Conservation (phyloP, 192 early-diverging fungal species). For the Linnemannia hyalina region DNA sequence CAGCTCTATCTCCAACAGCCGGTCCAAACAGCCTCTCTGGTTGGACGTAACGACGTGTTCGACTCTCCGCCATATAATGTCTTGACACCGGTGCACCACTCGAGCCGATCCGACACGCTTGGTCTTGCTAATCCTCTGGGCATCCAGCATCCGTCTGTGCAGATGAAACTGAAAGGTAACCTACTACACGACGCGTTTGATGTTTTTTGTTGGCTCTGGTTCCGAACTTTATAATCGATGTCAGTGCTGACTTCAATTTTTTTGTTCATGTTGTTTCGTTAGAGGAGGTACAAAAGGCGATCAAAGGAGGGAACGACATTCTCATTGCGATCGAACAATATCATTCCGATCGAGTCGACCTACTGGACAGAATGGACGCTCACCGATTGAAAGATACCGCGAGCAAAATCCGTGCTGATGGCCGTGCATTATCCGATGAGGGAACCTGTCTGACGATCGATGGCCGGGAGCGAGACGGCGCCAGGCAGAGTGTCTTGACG, state of each 20-base stretch:
- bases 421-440: not conserved
- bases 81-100: not conserved
- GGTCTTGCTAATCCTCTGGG: not conserved
- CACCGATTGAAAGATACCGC: not conserved
- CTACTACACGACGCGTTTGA: not conserved
- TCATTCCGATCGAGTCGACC: not conserved
- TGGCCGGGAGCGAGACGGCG: not conserved
- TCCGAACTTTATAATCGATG: not conserved
- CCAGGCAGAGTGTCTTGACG: not conserved
- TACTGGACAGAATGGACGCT: not conserved
- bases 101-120: not conserved
- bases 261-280: not conserved
- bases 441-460: not conserved
- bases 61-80: not conserved
- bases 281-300: constrained; percentile 2
- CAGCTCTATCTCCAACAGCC: not conserved
- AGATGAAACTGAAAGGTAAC: not conserved
- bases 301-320: constrained; percentile 20
- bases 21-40: not conserved
- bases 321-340: not conserved
- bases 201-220: not conserved
- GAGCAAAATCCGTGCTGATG: not conserved
- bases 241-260: not conserved
- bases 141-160: not conserved
- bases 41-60: not conserved